These are phyloP conservation scores for Starmerella vaccinii DNA, from an alignment of 805 yeast species.

Conservation along the genomic window DNA sequence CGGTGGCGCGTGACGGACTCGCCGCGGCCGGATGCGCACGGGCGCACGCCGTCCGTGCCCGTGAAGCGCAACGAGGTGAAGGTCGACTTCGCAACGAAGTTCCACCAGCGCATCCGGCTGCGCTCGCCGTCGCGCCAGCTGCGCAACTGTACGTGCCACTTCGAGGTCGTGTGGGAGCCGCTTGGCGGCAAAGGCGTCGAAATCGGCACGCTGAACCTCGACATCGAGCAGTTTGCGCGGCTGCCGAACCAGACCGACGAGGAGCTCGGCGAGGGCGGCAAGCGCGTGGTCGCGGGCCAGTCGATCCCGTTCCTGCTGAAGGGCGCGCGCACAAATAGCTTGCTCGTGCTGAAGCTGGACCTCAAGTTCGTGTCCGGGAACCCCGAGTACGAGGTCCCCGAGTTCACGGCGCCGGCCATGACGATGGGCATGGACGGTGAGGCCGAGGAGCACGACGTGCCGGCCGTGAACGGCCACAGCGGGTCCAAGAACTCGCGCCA, in stretches of 20 bases:
- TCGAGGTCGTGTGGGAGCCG: constrained; percentile 40
- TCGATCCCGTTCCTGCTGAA: constrained; percentile 54
- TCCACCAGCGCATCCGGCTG: constrained; percentile 36
- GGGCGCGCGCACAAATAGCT: constrained; percentile 69
- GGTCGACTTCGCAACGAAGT: constrained; percentile 38
- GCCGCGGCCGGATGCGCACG: constrained; percentile 36
- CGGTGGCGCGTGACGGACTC: constrained; percentile 54
- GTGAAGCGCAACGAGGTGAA: constrained; percentile 45
- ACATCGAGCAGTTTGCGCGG: constrained; percentile 57
- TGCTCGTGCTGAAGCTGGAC: constrained; percentile 39
- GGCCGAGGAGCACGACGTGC: constrained; percentile 38
- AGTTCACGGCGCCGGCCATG: constrained; percentile 42
- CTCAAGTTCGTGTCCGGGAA: constrained; percentile 40
- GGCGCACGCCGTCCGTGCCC: constrained; percentile 37
- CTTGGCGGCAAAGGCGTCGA: constrained; percentile 35
- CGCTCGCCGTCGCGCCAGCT: constrained; percentile 32
- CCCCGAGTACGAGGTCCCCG: constrained; percentile 33
- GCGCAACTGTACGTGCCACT: constrained; percentile 31
- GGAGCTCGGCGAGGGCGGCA: neutral
- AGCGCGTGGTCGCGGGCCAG: constrained; percentile 28
- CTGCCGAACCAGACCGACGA: constrained; percentile 2
- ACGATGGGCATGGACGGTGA: constrained; percentile 34
- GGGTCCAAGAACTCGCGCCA: neutral
- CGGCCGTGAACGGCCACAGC: neutral
- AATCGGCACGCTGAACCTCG: constrained; percentile 58